A percentile compares a stretch with the other conserved stretches of the same genome.
Conservation (phyloP, 2,329 filamentous ascomycete species). For the Dendryphion nanum region DNA sequence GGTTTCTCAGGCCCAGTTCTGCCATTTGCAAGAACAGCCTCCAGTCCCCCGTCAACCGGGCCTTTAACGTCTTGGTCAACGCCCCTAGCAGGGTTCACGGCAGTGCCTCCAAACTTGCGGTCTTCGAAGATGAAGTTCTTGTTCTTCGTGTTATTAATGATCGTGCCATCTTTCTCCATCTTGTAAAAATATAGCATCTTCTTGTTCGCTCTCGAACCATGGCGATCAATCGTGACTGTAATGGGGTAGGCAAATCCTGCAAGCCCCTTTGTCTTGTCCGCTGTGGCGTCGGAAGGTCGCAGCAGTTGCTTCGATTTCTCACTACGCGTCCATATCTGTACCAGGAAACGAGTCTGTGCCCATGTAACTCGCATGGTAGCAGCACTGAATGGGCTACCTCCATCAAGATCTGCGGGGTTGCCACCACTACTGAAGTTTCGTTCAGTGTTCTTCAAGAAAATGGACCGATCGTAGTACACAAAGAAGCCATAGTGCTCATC, state of each 20-base stretch:
- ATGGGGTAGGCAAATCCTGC: slow-evolving; percentile 63
- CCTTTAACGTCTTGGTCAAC: slow-evolving; percentile 45
- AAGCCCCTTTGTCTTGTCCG: slow-evolving; percentile 46
- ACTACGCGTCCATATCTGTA: slow-evolving; percentile 62
- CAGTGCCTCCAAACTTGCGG: slow-evolving; percentile 48
- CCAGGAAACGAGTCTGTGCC: slow-evolving; percentile 59
- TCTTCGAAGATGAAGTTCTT: slow-evolving; percentile 54
- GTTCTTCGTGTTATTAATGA: slow-evolving; percentile 36
- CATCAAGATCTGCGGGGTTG: slow-evolving; percentile 47
- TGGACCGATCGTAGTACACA: slow-evolving; percentile 82
- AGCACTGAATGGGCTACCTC: slow-evolving; percentile 48
- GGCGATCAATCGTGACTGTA: slow-evolving; percentile 59
- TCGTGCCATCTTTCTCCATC: slow-evolving; percentile 49
- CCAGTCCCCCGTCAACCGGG: slow-evolving; percentile 57
- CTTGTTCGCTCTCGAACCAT: slow-evolving; percentile 53
- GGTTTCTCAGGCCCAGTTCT: no score
- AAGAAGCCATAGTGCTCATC: slow-evolving; percentile 95
- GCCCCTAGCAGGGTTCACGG: slow-evolving; percentile 52
- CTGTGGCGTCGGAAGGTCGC: slow-evolving; percentile 26
- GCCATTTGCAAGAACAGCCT: slow-evolving; percentile 60
- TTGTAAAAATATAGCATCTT: slow-evolving; percentile 63
- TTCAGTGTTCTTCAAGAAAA: slow-evolving; percentile 70
- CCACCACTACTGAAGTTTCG: slow-evolving; percentile 41
- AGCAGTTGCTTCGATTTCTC: slow-evolving; percentile 38
- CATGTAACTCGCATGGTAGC: slow-evolving; percentile 57